Percentiles rank a stretch among this genome's conserved stretches.
Evolutionary conservation across 768 basidiomycete genomes (phyloP).

Genomic region (Phlebiopsis flavidoalba): DNA sequence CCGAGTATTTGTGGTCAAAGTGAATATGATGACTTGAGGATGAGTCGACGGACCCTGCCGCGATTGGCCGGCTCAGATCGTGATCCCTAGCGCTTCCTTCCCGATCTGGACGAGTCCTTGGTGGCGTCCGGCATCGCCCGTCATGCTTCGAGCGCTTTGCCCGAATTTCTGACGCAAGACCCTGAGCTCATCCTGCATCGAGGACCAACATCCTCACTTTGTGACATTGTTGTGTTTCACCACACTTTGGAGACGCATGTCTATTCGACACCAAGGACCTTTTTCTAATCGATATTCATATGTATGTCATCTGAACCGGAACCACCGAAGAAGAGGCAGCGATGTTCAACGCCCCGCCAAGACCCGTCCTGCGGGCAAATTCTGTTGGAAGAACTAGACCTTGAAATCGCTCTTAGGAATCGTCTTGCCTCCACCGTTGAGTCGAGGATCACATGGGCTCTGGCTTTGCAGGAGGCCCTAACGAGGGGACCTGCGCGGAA

Average conservation of each 20-base stretch:
- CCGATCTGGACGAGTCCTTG: background rate
- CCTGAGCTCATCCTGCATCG: background rate
- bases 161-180: background rate
- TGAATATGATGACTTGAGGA: background rate
- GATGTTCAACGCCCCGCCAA: background rate
- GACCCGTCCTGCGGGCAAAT: constrained; percentile 15
- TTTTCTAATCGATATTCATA: background rate
- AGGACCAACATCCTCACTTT: background rate
- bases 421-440: constrained; percentile 37
- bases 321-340: constrained; percentile 5
- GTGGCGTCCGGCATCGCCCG: background rate
- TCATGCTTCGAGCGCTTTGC: background rate
- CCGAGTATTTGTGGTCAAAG: background rate
- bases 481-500: constrained; percentile 8
- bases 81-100: background rate
- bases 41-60: background rate
- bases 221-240: background rate
- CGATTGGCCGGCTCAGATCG: background rate
- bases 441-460: constrained; percentile 42
- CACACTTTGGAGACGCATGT: background rate
- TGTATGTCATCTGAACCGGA: background rate
- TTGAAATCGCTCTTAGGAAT: constrained; percentile 39
- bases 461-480: constrained; percentile 34
- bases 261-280: background rate
- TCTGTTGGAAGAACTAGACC: constrained; percentile 35